phyloP scores from a whole-genome alignment of 768 basidiomycete species.

The Dentipellis sp. region DNA sequence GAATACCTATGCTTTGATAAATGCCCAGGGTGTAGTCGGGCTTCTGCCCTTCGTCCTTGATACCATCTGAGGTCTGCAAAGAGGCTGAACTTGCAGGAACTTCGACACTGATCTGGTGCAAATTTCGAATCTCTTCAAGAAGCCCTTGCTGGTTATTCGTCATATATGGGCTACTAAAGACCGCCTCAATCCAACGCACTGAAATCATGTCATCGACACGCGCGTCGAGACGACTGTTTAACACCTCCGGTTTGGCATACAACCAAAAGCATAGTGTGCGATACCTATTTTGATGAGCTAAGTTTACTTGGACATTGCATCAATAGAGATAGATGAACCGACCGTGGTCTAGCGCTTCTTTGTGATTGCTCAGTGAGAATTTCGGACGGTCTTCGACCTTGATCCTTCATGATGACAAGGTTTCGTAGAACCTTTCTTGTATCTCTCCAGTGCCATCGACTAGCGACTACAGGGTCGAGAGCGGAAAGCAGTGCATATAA shows the following conservation, averaged over 20 bases:
- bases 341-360: constrained; percentile 42
- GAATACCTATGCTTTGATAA: constrained; percentile 75
- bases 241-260: constrained; percentile 54
- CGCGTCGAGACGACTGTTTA: constrained; percentile 62
- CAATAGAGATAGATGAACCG: background rate
- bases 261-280: constrained; percentile 88
- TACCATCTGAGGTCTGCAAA: background rate
- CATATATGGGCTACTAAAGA: constrained; percentile 1
- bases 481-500: constrained; percentile 55
- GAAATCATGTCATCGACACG: constrained; percentile 88
- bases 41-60: background rate
- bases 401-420: constrained; percentile 68
- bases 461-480: constrained; percentile 67
- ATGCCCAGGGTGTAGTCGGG: constrained; percentile 76
- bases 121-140: constrained; percentile 61
- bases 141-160: constrained; percentile 37
- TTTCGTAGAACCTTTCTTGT: constrained; percentile 82
- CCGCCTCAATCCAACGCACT: constrained; percentile 31
- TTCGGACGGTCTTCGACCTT: constrained; percentile 55
- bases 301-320: background rate
- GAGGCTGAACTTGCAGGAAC: background rate
- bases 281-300: constrained; percentile 42
- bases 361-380: constrained; percentile 56
- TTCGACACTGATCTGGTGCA: constrained; percentile 21
- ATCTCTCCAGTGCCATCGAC: constrained; percentile 95